A percentile compares a stretch with the other conserved stretches of the same genome.
Evolutionary conservation across 2,329 filamentous ascomycete species (phyloP).

Genomic region (Thielaviopsis populi): DNA sequence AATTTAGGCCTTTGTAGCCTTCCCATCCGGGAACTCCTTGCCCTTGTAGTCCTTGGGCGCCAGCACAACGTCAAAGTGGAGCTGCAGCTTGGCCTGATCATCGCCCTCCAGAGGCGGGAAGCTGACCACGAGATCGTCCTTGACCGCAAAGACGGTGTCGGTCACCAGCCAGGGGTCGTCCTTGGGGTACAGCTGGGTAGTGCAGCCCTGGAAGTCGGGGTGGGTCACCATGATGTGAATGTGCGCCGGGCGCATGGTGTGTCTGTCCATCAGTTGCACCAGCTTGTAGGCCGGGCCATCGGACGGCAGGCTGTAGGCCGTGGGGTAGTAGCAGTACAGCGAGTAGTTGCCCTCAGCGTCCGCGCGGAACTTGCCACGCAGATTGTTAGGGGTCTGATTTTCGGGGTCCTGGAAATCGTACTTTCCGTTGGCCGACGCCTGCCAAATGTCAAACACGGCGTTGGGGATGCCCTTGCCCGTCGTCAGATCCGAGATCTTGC

Average conservation of each 20-base stretch:
- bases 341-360: constrained; percentile 54
- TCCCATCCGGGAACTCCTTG: constrained; percentile 11
- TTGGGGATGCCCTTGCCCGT: constrained; percentile 50
- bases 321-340: constrained; percentile 63
- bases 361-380: constrained; percentile 60
- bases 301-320: constrained; percentile 54
- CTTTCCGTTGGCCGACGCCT: constrained; percentile 59
- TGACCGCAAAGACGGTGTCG: constrained; percentile 36
- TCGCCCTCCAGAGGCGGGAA: constrained; percentile 33
- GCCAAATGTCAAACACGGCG: constrained; percentile 66
- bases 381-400: constrained; percentile 57
- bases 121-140: constrained; percentile 36
- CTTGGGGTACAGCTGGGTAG: constrained; percentile 63
- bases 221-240: constrained; percentile 42
- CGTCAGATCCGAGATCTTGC: constrained; percentile 46
- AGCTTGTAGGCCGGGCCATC: constrained; percentile 37
- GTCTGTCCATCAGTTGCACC: constrained; percentile 32
- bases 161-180: constrained; percentile 46
- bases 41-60: constrained; percentile 32
- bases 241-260: constrained; percentile 35
- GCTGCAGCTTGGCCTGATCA: constrained; percentile 24
- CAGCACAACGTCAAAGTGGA: constrained; percentile 31
- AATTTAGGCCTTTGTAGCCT: not conserved
- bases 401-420: constrained; percentile 64
- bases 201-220: constrained; percentile 53